These are phyloP conservation scores for Trametes elegans DNA, from an alignment of 768 basidiomycete species.

Conservation along the genomic window DNA sequence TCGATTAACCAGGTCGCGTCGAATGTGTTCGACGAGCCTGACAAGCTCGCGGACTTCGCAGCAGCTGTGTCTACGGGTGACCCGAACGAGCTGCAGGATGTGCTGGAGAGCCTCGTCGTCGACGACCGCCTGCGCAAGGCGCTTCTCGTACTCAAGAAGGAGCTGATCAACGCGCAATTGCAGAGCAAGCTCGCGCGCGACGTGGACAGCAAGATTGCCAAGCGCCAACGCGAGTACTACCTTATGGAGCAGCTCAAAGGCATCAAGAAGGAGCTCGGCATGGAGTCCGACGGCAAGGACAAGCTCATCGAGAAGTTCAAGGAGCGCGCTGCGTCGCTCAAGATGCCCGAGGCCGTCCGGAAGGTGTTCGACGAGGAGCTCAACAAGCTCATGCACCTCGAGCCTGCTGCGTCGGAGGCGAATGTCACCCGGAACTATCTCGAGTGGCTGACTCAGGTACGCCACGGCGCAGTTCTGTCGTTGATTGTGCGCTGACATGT, in stretches of 20 bases:
- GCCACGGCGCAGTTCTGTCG: conserved; percentile 2
- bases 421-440: conserved; percentile 94
- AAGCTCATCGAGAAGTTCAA: conserved; percentile 91
- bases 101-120: conserved; percentile 81
- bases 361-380: conserved; percentile 98
- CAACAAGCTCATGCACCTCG: conserved; percentile 83
- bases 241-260: conserved; percentile 96
- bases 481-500: conserved; percentile 3
- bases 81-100: conserved; percentile 88
- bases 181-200: conserved; percentile 91
- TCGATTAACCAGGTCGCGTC: conserved; percentile 89
- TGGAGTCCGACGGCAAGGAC: conserved; percentile 95
- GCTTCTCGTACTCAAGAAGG: conserved; percentile 92
- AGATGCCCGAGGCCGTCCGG: conserved; percentile 86
- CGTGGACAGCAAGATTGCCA: conserved; percentile 93
- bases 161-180: conserved; percentile 93
- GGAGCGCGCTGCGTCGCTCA: conserved; percentile 74
- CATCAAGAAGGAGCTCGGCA: conserved; percentile 94
- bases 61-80: conserved; percentile 96
- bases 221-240: conserved; percentile 92
- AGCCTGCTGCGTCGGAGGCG: conserved; percentile 89
- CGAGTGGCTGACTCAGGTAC: conserved; percentile 85
- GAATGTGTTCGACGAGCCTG: conserved; percentile 96
- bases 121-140: conserved; percentile 90
- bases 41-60: conserved; percentile 95